Base-by-base conservation (phyloP, 768 basidiomycete species). In the Rhizopogon rudus region DNA sequence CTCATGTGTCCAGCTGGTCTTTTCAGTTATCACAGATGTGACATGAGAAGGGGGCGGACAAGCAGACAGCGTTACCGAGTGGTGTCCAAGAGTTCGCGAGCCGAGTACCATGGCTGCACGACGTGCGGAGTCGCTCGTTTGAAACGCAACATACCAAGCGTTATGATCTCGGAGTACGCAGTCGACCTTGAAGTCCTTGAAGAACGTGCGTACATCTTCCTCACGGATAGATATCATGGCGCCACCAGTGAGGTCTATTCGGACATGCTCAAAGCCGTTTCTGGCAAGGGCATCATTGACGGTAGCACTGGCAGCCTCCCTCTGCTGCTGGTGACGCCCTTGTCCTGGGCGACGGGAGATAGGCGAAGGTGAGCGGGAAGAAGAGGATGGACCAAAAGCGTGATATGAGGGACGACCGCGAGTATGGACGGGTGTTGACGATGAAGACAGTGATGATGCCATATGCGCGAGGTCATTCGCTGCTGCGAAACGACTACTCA, bases 61-160 rank as follows among this genome's bases (percentile, higher is more conserved):
- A 6, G 82, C 75, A 10, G 78, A 77, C 25, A 88, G 71, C 13
- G 75, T 77, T 17, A 88, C 83, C 17, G 81, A 69, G 57, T 83
- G 83, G 60, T 83, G 79, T 1, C 77, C 80, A 3, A 90, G 77
- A 55, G 75, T 81, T 40, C 79, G 81, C 6, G 72, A 70, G 57
- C 71, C 74, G 37, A 94, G 79, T 3, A 91, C 84, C 60, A 81
- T 80, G 8, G 78, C 77, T 0, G 91, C 89, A 3, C 86, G 77
- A 6, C 83, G 75, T 0, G 93, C 93, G 0, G 79, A 67, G 53
- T 81, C 81, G 2, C 75, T 65, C 4, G 82, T 80, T 17, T 73
- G 64, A 67, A 97, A 98, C 3, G 92, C 88, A 59, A 94, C 79
- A 65, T 93, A 95, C 77, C 91, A 87, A 9, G 85, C 88, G 2